Evolutionary conservation across 1,284 basidiomycete genomes (phyloP), one percentile per base, ranked within the genome.

Genomic region (Sparassis latifolia): DNA sequence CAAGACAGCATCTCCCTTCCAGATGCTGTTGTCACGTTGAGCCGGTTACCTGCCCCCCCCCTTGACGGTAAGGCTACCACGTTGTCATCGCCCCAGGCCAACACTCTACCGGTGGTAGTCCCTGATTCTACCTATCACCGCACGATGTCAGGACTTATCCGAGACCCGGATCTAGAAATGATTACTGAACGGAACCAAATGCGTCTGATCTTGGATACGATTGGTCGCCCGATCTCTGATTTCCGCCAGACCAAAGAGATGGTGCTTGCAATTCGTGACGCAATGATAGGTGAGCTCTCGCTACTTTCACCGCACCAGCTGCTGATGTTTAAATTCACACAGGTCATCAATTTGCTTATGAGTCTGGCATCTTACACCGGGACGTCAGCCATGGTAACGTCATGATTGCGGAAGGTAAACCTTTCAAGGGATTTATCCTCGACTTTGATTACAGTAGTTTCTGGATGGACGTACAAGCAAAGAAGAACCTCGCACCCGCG

Each of bases 311-410:
- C 35, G 35, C 35, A 6, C 28, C n/a, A n/a, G 2, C 10, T 7
- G 12, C 30, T 30, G 29, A n/a, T 2, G 9, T 4, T 45, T 4
- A 5, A 3, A 9, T 35, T 4, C 4, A 20, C 20, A 20, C 29
- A 46, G 50, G 45, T 9, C 50, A 52, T 37, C 32, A 29, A 9
- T 2, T 2, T 2, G 45, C 33, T n/a, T 47, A 20, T 32, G 30
- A 49, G 7, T 45, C 37, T 4, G 47, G 49, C 1, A 29, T 58
- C 0, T 33, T 58, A 5, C 54, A 58, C 32, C 46, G 54, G 0
- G 56, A 58, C 29, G 42, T 58, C 33, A 55, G 56, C 28, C 37
- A 40, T 12, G 51, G 51, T 5, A 55, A 58, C 35, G 47, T 55
- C 6, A 32, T 55, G 27, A 55, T 58, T 20, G 51, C 45, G 10